A percentile compares a stretch with the other conserved stretches of the same genome.
Conservation (phyloP, 169 alveolate species). For the Neospora caninum region DNA sequence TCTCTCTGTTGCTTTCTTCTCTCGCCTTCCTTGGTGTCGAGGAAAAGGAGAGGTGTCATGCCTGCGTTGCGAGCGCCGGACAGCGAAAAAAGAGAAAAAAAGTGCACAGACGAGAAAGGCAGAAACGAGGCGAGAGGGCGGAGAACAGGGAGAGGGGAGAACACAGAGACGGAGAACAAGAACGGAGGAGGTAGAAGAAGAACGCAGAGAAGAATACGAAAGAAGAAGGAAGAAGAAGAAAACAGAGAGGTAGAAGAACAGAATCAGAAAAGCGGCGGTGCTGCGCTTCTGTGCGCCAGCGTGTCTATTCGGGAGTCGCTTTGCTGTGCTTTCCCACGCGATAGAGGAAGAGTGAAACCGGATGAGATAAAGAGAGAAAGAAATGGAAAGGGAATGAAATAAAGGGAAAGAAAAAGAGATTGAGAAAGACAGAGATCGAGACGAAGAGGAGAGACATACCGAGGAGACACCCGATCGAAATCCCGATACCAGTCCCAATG, state of each 20-base stretch:
- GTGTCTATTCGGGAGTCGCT: no score
- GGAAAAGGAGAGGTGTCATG: conserved; percentile 48
- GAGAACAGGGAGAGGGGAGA: background rate
- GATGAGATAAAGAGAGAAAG: no score
- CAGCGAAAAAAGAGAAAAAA: background rate
- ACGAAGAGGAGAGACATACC: background rate
- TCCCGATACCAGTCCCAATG: conserved; percentile 41
- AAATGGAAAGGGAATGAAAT: background rate
- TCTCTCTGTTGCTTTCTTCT: conserved; percentile 22
- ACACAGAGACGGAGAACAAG: background rate
- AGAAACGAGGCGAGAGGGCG: no score
- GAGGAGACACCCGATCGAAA: conserved; percentile 48
- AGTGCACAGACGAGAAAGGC: background rate
- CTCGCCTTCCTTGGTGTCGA: conserved; percentile 54
- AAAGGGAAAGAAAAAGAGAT: no score
- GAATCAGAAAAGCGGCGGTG: no score
- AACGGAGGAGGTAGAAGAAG: background rate
- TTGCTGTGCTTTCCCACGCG: no score
- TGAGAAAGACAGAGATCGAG: background rate
- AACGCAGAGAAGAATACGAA: background rate
- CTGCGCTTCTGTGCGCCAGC: no score
- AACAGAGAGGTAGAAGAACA: background rate
- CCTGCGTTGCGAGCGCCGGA: background rate
- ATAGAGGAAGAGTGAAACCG: no score
- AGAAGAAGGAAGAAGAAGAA: background rate